Evolutionary conservation across 2,329 filamentous ascomycete species (phyloP).

Genomic region (Cordyceps cateniannulata): DNA sequence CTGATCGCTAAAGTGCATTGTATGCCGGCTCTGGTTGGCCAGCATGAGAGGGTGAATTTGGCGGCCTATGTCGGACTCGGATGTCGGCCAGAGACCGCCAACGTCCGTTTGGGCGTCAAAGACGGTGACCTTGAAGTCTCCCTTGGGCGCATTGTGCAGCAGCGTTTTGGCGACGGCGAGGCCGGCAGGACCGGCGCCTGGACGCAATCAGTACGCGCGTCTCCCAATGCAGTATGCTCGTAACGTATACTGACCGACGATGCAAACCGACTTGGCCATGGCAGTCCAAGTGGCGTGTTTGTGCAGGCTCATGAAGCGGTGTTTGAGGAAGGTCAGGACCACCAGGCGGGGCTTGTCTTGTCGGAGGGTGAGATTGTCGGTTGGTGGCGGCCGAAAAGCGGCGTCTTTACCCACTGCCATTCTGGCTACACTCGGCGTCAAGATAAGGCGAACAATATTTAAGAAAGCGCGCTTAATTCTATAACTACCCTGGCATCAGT

Average conservation of each 20-base stretch:
- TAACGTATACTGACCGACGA: conserved; percentile 27
- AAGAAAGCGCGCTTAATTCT: no score
- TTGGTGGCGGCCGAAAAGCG: no score
- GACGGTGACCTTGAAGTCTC: conserved; percentile 59
- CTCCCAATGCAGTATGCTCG: not conserved
- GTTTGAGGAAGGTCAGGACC: no score
- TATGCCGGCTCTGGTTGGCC: conserved; percentile 71
- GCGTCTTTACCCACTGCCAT: no score
- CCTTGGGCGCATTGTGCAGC: conserved; percentile 48
- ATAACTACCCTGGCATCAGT: no score
- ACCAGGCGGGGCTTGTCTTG: not conserved
- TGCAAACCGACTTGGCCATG: conserved; percentile 36
- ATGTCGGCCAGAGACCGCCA: conserved; percentile 71
- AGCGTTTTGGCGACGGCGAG: conserved; percentile 68
- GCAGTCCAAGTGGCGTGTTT: conserved; percentile 7
- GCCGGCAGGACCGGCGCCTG: conserved; percentile 63
- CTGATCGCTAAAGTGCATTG: conserved; percentile 65
- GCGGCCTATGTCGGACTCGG: conserved; percentile 40
- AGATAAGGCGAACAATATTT: no score
- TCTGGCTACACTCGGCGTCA: no score
- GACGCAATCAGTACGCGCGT: not conserved
- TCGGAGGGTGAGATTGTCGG: not conserved
- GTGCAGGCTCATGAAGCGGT: conserved; percentile 10
- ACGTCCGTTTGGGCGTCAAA: conserved; percentile 61
- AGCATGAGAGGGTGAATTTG: conserved; percentile 61